phyloP scores from a whole-genome alignment of 1,139 yeast genomes.

The Fermentozyma sake region DNA sequence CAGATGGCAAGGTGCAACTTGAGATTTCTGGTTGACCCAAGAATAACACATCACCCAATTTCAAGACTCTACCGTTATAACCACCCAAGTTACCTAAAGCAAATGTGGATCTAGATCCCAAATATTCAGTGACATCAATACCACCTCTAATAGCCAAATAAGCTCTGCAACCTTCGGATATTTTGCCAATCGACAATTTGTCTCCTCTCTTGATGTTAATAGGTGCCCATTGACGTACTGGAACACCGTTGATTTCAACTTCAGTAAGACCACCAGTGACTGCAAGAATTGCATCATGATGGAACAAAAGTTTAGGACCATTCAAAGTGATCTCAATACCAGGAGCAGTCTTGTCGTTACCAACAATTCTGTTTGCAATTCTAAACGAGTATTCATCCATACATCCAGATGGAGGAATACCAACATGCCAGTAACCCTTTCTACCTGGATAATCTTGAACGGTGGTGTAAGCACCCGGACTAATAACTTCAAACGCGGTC shows the following conservation, averaged over 20 bases:
- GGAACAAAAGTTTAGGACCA: constrained; percentile 86
- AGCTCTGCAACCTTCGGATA: constrained; percentile 78
- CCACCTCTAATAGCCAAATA: constrained; percentile 91
- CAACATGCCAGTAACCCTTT: constrained; percentile 79
- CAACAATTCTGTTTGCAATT: constrained; percentile 84
- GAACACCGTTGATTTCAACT: constrained; percentile 59
- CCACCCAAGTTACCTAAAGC: constrained; percentile 96
- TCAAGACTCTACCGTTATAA: constrained; percentile 84
- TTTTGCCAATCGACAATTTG: constrained; percentile 73
- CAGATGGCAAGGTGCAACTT: constrained; percentile 67
- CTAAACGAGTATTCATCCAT: constrained; percentile 93
- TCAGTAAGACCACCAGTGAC: constrained; percentile 80
- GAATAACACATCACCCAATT: constrained; percentile 87
- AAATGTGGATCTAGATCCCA: constrained; percentile 95
- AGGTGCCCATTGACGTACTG: constrained; percentile 63
- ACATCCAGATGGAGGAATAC: constrained; percentile 98
- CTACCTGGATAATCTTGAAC: constrained; percentile 97
- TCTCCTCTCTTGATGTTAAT: constrained; percentile 68
- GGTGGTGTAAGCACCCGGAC: constrained; percentile 92
- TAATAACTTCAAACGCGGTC: constrained; percentile 73
- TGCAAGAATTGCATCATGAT: constrained; percentile 70
- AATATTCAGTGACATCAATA: constrained; percentile 86
- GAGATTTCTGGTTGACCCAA: constrained; percentile 72
- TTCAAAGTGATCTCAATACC: constrained; percentile 84
- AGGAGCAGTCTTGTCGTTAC: constrained; percentile 76